Conservation (phyloP, 2,329 filamentous ascomycete species). For the Graphilbum sp. region DNA sequence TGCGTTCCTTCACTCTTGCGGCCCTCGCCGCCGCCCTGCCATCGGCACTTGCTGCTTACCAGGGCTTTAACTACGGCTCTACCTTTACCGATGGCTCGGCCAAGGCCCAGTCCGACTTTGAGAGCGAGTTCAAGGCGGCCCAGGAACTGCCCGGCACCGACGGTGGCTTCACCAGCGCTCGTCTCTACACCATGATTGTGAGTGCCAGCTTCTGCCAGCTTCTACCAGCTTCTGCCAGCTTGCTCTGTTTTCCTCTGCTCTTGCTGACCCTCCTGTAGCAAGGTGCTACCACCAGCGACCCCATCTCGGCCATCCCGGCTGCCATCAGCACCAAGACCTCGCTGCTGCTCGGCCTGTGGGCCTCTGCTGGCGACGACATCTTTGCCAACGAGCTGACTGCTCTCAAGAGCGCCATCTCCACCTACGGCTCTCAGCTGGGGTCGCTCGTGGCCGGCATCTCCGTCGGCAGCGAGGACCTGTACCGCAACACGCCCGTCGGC, state of each 20-base stretch:
- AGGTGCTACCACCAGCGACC: constrained; percentile 44
- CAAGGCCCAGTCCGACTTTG: constrained; percentile 49
- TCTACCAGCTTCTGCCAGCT: no score
- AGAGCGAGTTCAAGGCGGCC: constrained; percentile 52
- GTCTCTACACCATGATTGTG: constrained; percentile 57
- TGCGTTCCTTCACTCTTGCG: constrained; percentile 6
- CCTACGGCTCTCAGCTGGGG: constrained; percentile 51
- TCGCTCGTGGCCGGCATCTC: constrained; percentile 65
- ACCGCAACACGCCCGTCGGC: constrained; percentile 59
- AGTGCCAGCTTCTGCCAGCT: constrained; percentile 12
- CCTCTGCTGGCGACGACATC: constrained; percentile 44
- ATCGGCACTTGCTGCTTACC: constrained; percentile 17
- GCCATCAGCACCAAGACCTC: constrained; percentile 66
- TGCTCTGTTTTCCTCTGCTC: no score
- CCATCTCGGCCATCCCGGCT: constrained; percentile 62
- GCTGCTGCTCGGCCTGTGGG: constrained; percentile 73
- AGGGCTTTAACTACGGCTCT: constrained; percentile 60
- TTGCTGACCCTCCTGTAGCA: constrained; percentile 21
- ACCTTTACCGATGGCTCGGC: constrained; percentile 41
- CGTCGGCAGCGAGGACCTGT: constrained; percentile 74
- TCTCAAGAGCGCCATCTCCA: constrained; percentile 48
- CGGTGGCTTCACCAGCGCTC: constrained; percentile 47
- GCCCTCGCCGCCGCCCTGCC: constrained; percentile 9
- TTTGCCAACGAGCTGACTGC: constrained; percentile 63
- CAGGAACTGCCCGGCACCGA: constrained; percentile 45